Evolutionary conservation across 129 eudicot genomes (phyloP).

Genomic region (Artemisia annua): DNA sequence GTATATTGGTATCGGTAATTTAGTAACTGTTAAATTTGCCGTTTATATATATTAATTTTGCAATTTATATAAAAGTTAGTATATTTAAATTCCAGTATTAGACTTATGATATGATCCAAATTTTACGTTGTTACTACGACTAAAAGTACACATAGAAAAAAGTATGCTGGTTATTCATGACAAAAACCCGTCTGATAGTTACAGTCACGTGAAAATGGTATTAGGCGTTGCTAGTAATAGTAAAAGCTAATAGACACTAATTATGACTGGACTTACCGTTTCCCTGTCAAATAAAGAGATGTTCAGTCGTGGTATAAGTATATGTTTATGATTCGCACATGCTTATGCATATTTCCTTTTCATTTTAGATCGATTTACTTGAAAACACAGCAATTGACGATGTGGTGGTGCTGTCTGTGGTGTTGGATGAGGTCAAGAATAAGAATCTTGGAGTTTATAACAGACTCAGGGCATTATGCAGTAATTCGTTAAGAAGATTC

Average conservation of each 20-base stretch:
- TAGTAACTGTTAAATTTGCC: too few species aligned
- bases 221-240: neutral
- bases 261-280: too few species aligned
- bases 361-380: slow-evolving; percentile 76
- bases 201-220: slow-evolving; percentile 11
- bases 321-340: neutral
- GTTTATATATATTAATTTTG: too few species aligned
- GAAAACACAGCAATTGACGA: slow-evolving; percentile 86
- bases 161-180: too few species aligned
- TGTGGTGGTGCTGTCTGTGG: slow-evolving; percentile 92
- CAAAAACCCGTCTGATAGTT: neutral
- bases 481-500: slow-evolving; percentile 66
- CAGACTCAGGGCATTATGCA: slow-evolving; percentile 82
- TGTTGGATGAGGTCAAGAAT: slow-evolving; percentile 88
- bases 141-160: too few species aligned
- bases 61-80: too few species aligned
- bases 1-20: too few species aligned
- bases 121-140: too few species aligned
- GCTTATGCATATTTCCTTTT: slow-evolving; percentile 1
- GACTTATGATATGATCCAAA: too few species aligned
- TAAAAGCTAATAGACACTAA: neutral
- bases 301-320: neutral
- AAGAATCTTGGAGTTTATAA: slow-evolving; percentile 81
- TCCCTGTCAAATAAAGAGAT: too few species aligned
- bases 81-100: too few species aligned